Percentiles rank a stretch among this genome's conserved stretches.
Evolutionary conservation across 2,329 filamentous ascomycete species (phyloP).

Genomic region (Fusarium secorum): DNA sequence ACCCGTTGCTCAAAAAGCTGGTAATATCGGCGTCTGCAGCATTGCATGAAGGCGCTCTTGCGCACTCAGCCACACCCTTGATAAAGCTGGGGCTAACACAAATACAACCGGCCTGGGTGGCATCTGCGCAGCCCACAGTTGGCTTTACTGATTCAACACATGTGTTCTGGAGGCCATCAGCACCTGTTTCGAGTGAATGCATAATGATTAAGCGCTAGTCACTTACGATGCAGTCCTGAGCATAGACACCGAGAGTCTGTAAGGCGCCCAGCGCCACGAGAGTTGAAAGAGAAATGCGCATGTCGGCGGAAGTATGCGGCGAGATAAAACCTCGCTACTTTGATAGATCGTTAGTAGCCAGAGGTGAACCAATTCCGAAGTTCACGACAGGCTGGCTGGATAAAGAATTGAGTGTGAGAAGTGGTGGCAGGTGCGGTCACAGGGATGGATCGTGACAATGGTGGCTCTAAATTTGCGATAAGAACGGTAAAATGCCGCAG

Average conservation of each 20-base stretch:
- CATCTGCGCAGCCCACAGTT: constrained; percentile 38
- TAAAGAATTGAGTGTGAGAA: neutral
- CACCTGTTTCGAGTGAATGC: neutral
- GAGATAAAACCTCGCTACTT: constrained; percentile 3
- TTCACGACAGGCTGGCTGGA: neutral
- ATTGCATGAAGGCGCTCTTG: constrained; percentile 39
- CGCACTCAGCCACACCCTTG: constrained; percentile 53
- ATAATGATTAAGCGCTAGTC: neutral
- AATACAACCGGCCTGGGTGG: constrained; percentile 49
- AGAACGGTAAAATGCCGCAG: constrained; percentile 18
- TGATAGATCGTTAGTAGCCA: neutral
- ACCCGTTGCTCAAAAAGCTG: constrained; percentile 25
- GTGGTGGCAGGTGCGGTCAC: neutral
- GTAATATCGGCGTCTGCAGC: constrained; percentile 35
- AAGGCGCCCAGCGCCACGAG: constrained; percentile 44
- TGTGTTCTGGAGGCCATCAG: constrained; percentile 26
- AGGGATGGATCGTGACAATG: neutral
- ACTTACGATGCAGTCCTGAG: constrained; percentile 47
- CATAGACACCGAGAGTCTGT: constrained; percentile 38
- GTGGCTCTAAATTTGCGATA: neutral
- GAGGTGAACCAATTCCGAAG: neutral
- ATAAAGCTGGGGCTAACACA: constrained; percentile 49
- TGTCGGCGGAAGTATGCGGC: constrained; percentile 19
- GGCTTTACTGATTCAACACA: constrained; percentile 24
- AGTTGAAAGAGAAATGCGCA: constrained; percentile 43